A percentile compares a stretch with the other conserved stretches of the same genome.
phyloP scores from a whole-genome alignment of 78 protist species.

The Emiliania huxleyi region DNA sequence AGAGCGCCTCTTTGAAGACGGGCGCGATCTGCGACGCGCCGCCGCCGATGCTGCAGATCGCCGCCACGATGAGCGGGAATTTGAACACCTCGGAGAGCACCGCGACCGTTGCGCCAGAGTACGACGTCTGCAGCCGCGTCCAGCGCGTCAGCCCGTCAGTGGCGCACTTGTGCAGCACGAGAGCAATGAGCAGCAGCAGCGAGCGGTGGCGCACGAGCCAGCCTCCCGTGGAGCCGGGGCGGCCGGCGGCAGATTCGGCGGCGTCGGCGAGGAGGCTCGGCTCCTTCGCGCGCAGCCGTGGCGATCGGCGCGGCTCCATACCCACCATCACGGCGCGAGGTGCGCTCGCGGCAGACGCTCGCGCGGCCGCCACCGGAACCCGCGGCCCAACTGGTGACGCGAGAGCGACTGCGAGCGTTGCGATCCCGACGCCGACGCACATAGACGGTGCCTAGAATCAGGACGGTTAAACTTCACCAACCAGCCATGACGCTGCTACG shows the following conservation, averaged over 20 bases:
- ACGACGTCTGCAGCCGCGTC: background rate
- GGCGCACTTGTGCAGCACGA: slow-evolving; percentile 18
- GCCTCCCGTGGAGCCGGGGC: background rate
- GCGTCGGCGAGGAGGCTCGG: background rate
- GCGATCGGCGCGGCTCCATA: background rate
- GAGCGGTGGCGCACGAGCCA: background rate
- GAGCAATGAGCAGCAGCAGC: background rate
- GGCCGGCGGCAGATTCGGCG: background rate
- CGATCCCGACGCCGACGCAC: too few species aligned
- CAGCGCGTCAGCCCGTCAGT: slow-evolving; percentile 8
- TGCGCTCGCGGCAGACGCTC: background rate
- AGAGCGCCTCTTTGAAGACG: background rate
- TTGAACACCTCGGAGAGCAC: background rate
- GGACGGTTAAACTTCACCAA: too few species aligned
- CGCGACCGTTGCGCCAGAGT: background rate
- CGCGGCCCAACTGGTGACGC: background rate
- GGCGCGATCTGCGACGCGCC: background rate
- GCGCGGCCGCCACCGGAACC: background rate
- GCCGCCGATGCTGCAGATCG: background rate
- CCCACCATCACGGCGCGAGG: background rate
- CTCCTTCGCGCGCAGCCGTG: background rate
- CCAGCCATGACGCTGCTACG: too few species aligned
- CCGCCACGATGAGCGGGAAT: background rate
- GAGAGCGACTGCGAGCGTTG: background rate
- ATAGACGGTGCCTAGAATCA: too few species aligned